phyloP scores from a whole-genome alignment of 495 filamentous ascomycete genomes.

The Oidiodendron maius region DNA sequence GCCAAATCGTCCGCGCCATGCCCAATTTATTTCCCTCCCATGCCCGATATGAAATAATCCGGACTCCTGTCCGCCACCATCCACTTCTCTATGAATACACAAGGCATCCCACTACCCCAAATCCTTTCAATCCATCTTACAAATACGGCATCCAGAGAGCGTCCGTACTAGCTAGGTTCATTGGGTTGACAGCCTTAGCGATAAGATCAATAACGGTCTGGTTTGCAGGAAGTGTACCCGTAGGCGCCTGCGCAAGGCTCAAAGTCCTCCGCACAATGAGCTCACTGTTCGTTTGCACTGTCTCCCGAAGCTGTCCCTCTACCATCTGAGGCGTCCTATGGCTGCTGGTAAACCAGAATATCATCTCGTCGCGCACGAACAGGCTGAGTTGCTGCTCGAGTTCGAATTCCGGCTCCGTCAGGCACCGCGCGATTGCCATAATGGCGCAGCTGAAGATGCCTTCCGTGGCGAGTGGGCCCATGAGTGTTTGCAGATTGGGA shows the following conservation, averaged over 20 bases:
- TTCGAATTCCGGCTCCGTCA: slow-evolving; percentile 87
- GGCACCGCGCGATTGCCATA: slow-evolving; percentile 91
- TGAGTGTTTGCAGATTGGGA: slow-evolving; percentile 88
- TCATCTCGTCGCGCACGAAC: slow-evolving; percentile 96
- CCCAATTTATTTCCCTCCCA: no score
- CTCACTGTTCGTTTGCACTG: slow-evolving; percentile 83
- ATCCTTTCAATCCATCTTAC: slow-evolving; percentile 30
- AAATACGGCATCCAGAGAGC: slow-evolving; percentile 97
- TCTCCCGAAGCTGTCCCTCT: slow-evolving; percentile 72
- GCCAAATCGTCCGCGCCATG: no score
- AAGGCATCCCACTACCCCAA: not conserved
- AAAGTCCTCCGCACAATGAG: slow-evolving; percentile 84
- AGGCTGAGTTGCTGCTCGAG: slow-evolving; percentile 88
- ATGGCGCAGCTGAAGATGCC: slow-evolving; percentile 87
- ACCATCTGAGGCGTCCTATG: slow-evolving; percentile 57
- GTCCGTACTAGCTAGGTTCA: slow-evolving; percentile 77
- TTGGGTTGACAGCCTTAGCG: slow-evolving; percentile 76
- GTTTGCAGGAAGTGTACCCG: slow-evolving; percentile 75
- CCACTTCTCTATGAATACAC: no score
- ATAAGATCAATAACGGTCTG: slow-evolving; percentile 95
- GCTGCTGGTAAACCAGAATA: slow-evolving; percentile 87
- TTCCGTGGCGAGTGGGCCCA: slow-evolving; percentile 93
- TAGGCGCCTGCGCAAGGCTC: slow-evolving; percentile 63
- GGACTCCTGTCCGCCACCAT: no score
- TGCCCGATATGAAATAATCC: no score